phyloP scores from a whole-genome alignment of 768 basidiomycete species.

The Mycena belliarum region DNA sequence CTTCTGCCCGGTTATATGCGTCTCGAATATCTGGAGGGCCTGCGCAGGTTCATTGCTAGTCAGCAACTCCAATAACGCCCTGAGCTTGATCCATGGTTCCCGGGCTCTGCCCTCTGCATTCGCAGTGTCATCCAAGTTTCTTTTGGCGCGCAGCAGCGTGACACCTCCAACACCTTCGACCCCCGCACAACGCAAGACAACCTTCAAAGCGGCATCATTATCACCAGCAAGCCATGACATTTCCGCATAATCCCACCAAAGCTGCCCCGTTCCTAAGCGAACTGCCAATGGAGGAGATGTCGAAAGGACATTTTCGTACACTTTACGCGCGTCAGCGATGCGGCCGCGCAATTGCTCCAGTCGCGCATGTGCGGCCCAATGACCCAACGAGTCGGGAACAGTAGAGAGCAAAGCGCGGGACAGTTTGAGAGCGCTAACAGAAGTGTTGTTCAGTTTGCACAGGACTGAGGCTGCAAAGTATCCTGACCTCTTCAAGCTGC shows the following conservation, averaged over 20 bases:
- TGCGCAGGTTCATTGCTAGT: conserved; percentile 41
- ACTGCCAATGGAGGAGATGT: conserved; percentile 40
- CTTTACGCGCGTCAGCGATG: conserved; percentile 69
- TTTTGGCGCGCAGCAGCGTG: conserved; percentile 62
- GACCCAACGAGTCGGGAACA: conserved; percentile 55
- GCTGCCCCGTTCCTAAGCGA: conserved; percentile 37
- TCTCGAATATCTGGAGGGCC: conserved; percentile 46
- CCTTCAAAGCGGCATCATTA: conserved; percentile 48
- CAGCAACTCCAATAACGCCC: conserved; percentile 66
- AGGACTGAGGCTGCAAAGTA: conserved; percentile 2
- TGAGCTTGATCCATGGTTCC: conserved; percentile 66
- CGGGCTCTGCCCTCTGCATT: conserved; percentile 50
- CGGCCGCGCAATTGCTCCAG: conserved; percentile 69
- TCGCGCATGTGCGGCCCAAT: conserved; percentile 78
- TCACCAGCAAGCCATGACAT: conserved; percentile 74
- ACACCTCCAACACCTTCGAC: conserved; percentile 55
- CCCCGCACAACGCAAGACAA: conserved; percentile 56
- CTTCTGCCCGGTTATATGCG: conserved; percentile 26
- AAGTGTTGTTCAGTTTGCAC: conserved; percentile 14
- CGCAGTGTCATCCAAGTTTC: conserved; percentile 56
- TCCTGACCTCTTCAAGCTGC: conserved; percentile 57
- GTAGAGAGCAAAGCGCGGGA: conserved; percentile 64
- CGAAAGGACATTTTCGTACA: conserved; percentile 69
- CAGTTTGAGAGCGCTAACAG: conserved; percentile 61
- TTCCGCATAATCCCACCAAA: conserved; percentile 88